Conservation (phyloP, 805 yeast genomes). For the Candida vartiovaarae region DNA sequence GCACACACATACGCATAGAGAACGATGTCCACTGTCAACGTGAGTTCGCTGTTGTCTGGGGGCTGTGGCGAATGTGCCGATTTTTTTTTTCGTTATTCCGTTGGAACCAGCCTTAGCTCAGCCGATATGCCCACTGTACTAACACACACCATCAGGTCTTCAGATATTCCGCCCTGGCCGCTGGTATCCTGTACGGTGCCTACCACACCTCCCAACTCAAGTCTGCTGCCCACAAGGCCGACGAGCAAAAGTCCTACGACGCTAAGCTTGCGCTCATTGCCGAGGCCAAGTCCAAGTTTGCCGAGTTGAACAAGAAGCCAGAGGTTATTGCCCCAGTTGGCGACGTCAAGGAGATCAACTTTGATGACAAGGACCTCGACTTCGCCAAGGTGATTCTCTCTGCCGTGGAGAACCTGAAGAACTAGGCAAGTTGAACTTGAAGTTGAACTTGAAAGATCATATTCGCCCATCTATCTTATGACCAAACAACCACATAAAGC, state of each 20-base stretch:
- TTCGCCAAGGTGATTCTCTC: constrained; percentile 63
- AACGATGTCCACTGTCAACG: constrained; percentile 45
- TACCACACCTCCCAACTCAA: constrained; percentile 70
- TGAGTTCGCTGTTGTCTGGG: constrained; percentile 19
- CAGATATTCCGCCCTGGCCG: constrained; percentile 87
- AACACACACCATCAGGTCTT: constrained; percentile 45
- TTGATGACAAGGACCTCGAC: constrained; percentile 89
- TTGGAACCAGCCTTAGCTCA: too few species aligned
- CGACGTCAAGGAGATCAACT: constrained; percentile 45
- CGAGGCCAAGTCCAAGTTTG: constrained; percentile 87
- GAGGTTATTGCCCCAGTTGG: constrained; percentile 25
- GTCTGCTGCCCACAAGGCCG: constrained; percentile 49
- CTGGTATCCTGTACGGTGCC: constrained; percentile 87
- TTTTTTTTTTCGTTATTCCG: too few species aligned
- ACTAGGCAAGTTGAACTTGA: neutral
- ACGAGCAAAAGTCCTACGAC: constrained; percentile 51
- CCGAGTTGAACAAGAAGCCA: constrained; percentile 48
- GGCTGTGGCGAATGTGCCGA: too few species aligned
- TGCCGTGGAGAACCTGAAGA: constrained; percentile 49
- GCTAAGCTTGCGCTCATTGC: constrained; percentile 68
- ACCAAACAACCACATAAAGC: too few species aligned
- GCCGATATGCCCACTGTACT: constrained; percentile 1
- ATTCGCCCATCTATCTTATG: too few species aligned
- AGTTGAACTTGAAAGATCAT: too few species aligned
- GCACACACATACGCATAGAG: neutral